Evolutionary conservation across 2,329 filamentous ascomycete genomes (phyloP).

Genomic region (Alternaria sp.): DNA sequence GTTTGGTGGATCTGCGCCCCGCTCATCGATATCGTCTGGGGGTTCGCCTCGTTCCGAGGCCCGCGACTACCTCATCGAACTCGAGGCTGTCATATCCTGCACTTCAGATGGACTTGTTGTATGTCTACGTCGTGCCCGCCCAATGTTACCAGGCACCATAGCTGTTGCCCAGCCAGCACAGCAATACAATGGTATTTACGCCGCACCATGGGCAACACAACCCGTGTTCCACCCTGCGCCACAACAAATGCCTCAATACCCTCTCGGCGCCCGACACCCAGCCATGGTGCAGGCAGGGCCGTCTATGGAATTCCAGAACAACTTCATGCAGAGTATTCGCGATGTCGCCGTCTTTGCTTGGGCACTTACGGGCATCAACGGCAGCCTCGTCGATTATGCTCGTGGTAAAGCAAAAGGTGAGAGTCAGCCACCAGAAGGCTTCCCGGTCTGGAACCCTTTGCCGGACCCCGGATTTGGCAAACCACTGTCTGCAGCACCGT

Average conservation of each 20-base stretch:
- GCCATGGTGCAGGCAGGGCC: constrained; percentile 60
- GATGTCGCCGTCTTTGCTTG: constrained; percentile 90
- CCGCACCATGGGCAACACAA: constrained; percentile 78
- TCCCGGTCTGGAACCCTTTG: constrained; percentile 65
- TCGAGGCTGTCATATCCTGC: constrained; percentile 91
- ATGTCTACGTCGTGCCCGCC: constrained; percentile 76
- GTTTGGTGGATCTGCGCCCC: constrained; percentile 40
- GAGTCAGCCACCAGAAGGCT: constrained; percentile 66
- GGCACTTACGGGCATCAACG: constrained; percentile 82
- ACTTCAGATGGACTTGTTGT: constrained; percentile 88
- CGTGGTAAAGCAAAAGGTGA: constrained; percentile 70
- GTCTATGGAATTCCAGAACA: constrained; percentile 56
- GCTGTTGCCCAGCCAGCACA: constrained; percentile 35
- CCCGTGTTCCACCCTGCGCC: constrained; percentile 63
- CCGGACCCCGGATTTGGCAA: constrained; percentile 31
- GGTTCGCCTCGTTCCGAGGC: constrained; percentile 38
- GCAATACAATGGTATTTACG: constrained; percentile 68
- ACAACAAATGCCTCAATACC: constrained; percentile 48
- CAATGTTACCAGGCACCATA: constrained; percentile 65
- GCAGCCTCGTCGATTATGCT: constrained; percentile 71
- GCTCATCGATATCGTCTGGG: constrained; percentile 42
- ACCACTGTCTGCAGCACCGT: constrained; percentile 40
- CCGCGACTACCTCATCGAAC: constrained; percentile 65
- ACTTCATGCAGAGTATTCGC: constrained; percentile 80
- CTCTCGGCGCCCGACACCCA: constrained; percentile 48